Evolutionary conservation across 2,329 filamentous ascomycete genomes (phyloP).

Genomic region (Colletotrichum chrysophilum): DNA sequence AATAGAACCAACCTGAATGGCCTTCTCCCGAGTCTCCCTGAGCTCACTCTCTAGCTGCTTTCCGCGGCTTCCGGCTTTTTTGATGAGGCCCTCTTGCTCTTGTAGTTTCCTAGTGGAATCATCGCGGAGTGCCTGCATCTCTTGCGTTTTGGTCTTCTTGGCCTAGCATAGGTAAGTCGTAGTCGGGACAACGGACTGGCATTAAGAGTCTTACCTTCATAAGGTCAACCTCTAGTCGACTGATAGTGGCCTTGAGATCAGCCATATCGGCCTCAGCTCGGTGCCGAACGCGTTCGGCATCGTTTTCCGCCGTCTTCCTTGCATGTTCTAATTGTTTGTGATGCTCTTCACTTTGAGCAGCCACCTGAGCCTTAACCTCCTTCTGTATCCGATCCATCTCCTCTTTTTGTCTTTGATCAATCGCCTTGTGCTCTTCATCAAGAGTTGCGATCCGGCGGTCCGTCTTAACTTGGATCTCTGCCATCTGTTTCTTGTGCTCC

Average conservation of each 20-base stretch:
- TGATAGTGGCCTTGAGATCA: conserved; percentile 66
- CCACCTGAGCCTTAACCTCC: conserved; percentile 26
- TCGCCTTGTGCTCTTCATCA: conserved; percentile 20
- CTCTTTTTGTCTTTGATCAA: conserved; percentile 23
- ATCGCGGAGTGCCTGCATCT: conserved; percentile 60
- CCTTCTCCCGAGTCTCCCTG: conserved; percentile 30
- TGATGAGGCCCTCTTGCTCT: conserved; percentile 44
- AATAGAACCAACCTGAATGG: conserved; percentile 3
- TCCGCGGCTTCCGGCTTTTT: conserved; percentile 37
- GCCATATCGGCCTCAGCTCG: conserved; percentile 65
- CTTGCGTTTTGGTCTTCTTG: conserved; percentile 64
- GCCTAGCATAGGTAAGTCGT: conserved; percentile 44
- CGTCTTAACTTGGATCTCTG: conserved; percentile 21
- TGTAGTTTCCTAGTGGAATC: conserved; percentile 41
- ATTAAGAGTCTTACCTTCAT: conserved; percentile 53
- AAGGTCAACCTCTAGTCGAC: conserved; percentile 65
- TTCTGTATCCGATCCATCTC: conserved; percentile 42
- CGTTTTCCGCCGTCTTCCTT: conserved; percentile 52
- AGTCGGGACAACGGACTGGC: neutral
- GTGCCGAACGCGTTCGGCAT: conserved; percentile 52
- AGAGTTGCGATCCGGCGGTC: conserved; percentile 1
- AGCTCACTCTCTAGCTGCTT: conserved; percentile 33
- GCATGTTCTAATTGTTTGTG: conserved; percentile 48
- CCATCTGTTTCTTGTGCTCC: conserved; percentile 33
- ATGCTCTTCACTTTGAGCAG: conserved; percentile 32